These are phyloP conservation scores for Beta vulgaris DNA, from an alignment of 148 eudicot species.

Conservation along the genomic window DNA sequence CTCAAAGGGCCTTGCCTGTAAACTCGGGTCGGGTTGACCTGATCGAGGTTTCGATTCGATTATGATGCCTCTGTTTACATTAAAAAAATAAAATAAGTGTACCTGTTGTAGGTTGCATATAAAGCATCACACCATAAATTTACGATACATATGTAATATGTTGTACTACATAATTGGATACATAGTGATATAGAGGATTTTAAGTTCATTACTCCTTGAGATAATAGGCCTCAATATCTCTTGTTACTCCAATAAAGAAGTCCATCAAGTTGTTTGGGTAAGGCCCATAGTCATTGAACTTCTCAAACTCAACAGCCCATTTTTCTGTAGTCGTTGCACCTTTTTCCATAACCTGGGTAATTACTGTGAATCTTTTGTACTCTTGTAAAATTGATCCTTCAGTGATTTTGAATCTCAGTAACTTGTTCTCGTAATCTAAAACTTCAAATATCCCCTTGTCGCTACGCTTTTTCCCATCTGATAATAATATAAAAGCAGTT, in stretches of 20 bases:
- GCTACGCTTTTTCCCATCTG: background rate
- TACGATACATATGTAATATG: no score
- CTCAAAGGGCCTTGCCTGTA: no score
- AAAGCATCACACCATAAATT: no score
- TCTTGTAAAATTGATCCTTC: background rate
- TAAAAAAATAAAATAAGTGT: no score
- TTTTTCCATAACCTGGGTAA: background rate
- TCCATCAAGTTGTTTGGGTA: constrained; percentile 18
- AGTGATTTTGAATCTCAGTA: background rate
- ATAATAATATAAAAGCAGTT: background rate
- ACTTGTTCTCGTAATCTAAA: constrained; percentile 16
- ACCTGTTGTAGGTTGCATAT: no score
- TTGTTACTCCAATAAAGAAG: constrained; percentile 1
- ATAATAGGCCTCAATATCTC: constrained; percentile 23
- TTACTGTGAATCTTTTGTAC: background rate
- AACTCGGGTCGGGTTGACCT: no score
- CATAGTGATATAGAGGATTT: background rate
- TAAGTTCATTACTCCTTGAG: background rate
- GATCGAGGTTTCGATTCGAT: no score
- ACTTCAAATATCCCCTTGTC: constrained; percentile 2
- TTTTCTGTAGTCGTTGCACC: constrained; percentile 2
- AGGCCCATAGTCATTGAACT: constrained; percentile 14
- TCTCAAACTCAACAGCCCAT: constrained; percentile 17
- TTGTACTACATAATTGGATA: no score
- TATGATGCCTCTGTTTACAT: no score